phyloP scores from a whole-genome alignment of 257 asterid species.

The Striga asiatica region DNA sequence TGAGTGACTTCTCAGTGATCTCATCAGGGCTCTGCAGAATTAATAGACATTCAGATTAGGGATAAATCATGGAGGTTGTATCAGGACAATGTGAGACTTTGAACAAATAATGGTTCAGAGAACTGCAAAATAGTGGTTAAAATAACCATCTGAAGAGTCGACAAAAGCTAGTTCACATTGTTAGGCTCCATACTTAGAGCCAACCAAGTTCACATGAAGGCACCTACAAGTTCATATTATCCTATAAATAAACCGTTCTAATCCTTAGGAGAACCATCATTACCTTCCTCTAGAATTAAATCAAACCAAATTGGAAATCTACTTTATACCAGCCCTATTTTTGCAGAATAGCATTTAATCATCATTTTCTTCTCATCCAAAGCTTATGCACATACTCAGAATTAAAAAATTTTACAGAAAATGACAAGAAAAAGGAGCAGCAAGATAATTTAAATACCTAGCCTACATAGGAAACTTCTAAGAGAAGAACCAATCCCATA shows the following conservation, averaged over 20 bases:
- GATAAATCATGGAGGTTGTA: not conserved
- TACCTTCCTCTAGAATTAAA: not conserved
- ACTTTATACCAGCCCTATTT: not conserved
- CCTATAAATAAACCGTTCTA: conserved; percentile 7
- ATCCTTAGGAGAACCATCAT: too few species aligned
- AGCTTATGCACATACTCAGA: too few species aligned
- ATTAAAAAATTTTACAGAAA: not conserved
- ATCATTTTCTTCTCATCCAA: not conserved
- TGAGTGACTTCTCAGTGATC: conserved; percentile 68
- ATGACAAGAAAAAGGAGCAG: not conserved
- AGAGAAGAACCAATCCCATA: not conserved
- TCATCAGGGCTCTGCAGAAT: conserved; percentile 78
- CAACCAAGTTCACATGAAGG: conserved; percentile 2
- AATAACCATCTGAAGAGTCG: not conserved
- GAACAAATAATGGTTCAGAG: not conserved
- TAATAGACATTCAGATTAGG: conserved; percentile 14
- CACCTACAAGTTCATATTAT: not conserved
- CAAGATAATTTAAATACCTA: not conserved
- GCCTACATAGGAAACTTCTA: conserved; percentile 12
- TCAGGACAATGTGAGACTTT: not conserved
- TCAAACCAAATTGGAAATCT: not conserved
- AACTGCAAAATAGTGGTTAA: not conserved
- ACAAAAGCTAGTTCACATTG: not conserved
- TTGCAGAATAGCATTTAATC: not conserved
- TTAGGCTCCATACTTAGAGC: conserved; percentile 6